Evolutionary conservation across 2,329 filamentous ascomycete species (phyloP).

Genomic region (Arthrobotrys pseudoclavata): DNA sequence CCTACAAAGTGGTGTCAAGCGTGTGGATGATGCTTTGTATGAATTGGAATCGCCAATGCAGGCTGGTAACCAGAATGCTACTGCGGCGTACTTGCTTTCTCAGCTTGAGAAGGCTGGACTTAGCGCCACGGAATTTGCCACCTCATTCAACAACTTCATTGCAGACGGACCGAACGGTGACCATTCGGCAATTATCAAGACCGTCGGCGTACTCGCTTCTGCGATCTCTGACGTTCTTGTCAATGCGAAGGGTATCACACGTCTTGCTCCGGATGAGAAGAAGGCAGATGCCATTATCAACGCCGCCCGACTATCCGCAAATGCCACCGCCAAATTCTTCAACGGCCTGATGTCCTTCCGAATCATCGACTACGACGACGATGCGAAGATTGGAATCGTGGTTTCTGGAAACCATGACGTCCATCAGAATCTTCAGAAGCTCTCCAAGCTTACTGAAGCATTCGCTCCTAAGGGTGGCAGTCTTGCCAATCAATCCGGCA

Average conservation of each 20-base stretch:
- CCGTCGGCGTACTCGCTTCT: conserved; percentile 88
- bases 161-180: conserved; percentile 93
- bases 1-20: conserved; percentile 88
- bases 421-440: conserved; percentile 89
- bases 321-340: conserved; percentile 93
- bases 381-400: conserved; percentile 96
- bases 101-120: conserved; percentile 97
- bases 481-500: conserved; percentile 81
- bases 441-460: conserved; percentile 91
- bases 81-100: conserved; percentile 91
- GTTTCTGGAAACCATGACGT: conserved; percentile 98
- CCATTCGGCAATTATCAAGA: conserved; percentile 91
- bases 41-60: conserved; percentile 98
- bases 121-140: conserved; percentile 96
- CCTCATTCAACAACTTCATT: conserved; percentile 98
- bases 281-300: conserved; percentile 88
- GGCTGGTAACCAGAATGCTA: conserved; percentile 97
- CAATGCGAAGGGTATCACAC: conserved; percentile 94
- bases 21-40: conserved; percentile 96
- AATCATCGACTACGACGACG: conserved; percentile 86
- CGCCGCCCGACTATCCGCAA: conserved; percentile 84
- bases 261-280: conserved; percentile 94
- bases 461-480: conserved; percentile 91
- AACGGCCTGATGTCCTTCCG: conserved; percentile 93
- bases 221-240: conserved; percentile 93